These are phyloP conservation scores for Karstenula rhodostoma DNA, from an alignment of 2,329 filamentous ascomycete genomes.

Conservation along the genomic window DNA sequence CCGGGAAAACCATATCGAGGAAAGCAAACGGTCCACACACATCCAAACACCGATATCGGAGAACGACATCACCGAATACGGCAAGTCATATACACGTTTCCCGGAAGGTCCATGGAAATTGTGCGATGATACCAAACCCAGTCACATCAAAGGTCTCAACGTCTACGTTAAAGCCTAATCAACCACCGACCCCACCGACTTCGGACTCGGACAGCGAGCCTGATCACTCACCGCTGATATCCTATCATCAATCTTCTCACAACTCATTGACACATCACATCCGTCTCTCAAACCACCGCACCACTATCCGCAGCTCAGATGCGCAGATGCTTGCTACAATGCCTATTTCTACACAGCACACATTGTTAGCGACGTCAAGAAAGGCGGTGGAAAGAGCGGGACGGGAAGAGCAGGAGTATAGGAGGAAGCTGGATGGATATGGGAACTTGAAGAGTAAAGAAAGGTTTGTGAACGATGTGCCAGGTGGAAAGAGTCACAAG, in stretches of 20 bases:
- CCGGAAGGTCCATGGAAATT: neutral
- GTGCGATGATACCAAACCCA: neutral
- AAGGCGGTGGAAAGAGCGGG: neutral
- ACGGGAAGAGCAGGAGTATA: neutral
- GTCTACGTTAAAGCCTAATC: neutral
- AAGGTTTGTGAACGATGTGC: slow-evolving; percentile 5
- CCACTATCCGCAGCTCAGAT: neutral
- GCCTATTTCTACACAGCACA: neutral
- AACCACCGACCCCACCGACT: neutral
- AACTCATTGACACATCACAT: neutral
- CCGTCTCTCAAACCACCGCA: neutral
- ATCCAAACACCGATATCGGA: slow-evolving; percentile 1
- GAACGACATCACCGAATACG: neutral
- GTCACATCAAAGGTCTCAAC: too few relatives aligned
- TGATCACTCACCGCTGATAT: too few relatives aligned
- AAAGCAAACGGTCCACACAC: neutral
- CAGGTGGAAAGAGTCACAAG: neutral
- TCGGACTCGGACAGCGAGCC: neutral
- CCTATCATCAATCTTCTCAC: neutral
- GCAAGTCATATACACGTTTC: neutral
- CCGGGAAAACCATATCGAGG: neutral
- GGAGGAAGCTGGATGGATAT: neutral
- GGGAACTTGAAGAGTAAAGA: slow-evolving; percentile 5
- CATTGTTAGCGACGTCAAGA: neutral
- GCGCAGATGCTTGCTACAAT: neutral